Evolutionary conservation across 768 basidiomycete genomes (phyloP), one percentile per base, ranked within the genome.

Genomic region (Rhodotorula paludigena): DNA sequence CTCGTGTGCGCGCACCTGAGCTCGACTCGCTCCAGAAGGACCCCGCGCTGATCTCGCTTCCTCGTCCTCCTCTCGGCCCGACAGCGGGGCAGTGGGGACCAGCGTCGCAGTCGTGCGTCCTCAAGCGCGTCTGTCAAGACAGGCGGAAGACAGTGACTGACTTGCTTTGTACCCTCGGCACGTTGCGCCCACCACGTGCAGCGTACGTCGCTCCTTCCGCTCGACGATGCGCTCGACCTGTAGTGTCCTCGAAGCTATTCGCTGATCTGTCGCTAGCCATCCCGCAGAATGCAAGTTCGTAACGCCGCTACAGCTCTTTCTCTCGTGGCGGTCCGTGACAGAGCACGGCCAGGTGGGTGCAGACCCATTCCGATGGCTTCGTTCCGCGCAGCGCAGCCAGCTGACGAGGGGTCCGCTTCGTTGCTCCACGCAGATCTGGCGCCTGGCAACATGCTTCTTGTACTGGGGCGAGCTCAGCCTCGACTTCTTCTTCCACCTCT

Each of bases 401-500:
- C 1, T 5, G 20, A 45, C 25, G 16, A 7, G 23, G 21, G n/a
- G 14, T 38, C 18, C 10, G 18, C 15, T 20, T 36, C 52, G 36
- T 20, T 8, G 16, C 1, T 12, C 12, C 15, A n/a, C 44, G 12
- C 72, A 96, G 91, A 82, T 87, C 72, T 97, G 92, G 92, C 84
- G 94, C 36, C 83, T 86, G 53, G 78, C 87, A 48, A 93, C 92
- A 36, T 94, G 89, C 18, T 98, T 98, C 83, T 87, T 92, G 75
- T 99, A 93, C 80, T 98, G 97, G 79, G 96, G 94, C 18, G 84
- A 87, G 2, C 85, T 98, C 76, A 91, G 89, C 8, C 81, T 98
- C 30, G 94, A 98, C 78, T 91, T 97, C 74, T 83, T 94, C 65
- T 96, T 98, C 79, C 94, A 98, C 78, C 83, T 99, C 60, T 97